phyloP scores from a whole-genome alignment of 2,329 filamentous ascomycete species.

The Ophiostoma australiae region DNA sequence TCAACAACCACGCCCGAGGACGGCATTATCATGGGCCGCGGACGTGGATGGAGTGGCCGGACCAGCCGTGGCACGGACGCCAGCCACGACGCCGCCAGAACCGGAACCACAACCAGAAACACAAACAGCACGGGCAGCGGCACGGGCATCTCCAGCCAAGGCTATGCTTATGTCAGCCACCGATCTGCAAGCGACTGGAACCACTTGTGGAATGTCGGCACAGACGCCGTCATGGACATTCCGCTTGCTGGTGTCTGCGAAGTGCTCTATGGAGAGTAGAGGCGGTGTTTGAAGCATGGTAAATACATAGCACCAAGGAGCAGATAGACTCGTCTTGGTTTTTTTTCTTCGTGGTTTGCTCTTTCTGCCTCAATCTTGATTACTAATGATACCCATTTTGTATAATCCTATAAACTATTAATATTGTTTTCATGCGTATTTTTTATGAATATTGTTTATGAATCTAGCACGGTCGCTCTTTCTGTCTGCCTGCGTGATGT shows the following conservation, averaged over 20 bases:
- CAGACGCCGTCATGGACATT: conserved; percentile 95
- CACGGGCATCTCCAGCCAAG: background rate
- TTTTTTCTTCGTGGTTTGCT: background rate
- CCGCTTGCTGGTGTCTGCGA: conserved; percentile 93
- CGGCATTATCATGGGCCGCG: conserved; percentile 24
- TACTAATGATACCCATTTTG: conserved; percentile 13
- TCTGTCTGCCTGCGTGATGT: conserved; percentile 1
- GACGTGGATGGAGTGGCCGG: conserved; percentile 17
- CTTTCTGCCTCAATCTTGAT: background rate
- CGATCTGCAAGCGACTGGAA: conserved; percentile 59
- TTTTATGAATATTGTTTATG: background rate
- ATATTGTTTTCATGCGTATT: background rate
- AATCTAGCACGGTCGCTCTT: background rate
- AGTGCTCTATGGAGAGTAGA: conserved; percentile 65
- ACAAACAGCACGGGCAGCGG: conserved; percentile 15
- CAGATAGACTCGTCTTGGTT: background rate
- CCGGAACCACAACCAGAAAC: background rate
- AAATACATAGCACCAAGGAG: background rate
- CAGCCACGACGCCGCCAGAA: background rate
- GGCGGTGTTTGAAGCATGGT: background rate
- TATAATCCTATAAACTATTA: background rate
- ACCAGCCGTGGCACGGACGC: background rate
- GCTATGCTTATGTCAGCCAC: background rate
- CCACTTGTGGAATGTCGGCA: conserved; percentile 82
- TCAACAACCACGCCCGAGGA: conserved; percentile 13